Evolutionary conservation across 2,329 filamentous ascomycete genomes (phyloP).

Genomic region (Venturia oleaginea): DNA sequence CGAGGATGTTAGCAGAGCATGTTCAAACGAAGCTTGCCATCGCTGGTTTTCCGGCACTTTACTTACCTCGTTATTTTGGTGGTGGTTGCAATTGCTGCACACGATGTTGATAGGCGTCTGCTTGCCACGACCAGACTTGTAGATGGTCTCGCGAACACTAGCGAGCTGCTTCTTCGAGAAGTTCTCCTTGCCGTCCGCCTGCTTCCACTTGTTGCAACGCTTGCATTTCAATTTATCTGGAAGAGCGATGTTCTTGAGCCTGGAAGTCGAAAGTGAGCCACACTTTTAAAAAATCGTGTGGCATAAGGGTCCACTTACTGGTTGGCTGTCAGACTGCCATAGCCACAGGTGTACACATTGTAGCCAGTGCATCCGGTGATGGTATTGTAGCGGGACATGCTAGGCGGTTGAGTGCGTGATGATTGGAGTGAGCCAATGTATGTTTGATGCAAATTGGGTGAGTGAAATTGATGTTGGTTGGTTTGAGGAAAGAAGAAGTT

Average conservation of each 20-base stretch:
- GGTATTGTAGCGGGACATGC: neutral
- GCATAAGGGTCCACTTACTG: neutral
- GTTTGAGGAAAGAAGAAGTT: neutral
- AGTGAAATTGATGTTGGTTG: neutral
- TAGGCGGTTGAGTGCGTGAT: neutral
- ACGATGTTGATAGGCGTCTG: constrained; percentile 21
- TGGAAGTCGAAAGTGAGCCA: constrained; percentile 11
- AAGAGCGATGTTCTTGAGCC: constrained; percentile 19
- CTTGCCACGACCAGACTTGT: constrained; percentile 16
- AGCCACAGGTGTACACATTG: neutral
- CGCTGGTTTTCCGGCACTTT: neutral
- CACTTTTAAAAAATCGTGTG: neutral
- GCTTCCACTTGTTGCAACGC: constrained; percentile 35
- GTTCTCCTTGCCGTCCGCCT: constrained; percentile 17
- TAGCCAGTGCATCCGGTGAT: neutral
- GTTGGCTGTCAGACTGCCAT: neutral
- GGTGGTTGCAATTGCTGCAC: constrained; percentile 38
- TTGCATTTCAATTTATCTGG: constrained; percentile 33
- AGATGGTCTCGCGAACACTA: constrained; percentile 21
- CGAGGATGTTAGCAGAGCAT: neutral
- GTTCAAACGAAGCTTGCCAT: neutral
- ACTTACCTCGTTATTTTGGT: constrained; percentile 19
- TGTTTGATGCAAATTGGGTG: neutral
- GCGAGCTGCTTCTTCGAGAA: constrained; percentile 42
- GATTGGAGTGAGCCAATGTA: no score